Percentiles rank a stretch among this genome's conserved stretches.
Evolutionary conservation across 352 stramenopile genomes (phyloP).

Genomic region (Pythium rishiriense): DNA sequence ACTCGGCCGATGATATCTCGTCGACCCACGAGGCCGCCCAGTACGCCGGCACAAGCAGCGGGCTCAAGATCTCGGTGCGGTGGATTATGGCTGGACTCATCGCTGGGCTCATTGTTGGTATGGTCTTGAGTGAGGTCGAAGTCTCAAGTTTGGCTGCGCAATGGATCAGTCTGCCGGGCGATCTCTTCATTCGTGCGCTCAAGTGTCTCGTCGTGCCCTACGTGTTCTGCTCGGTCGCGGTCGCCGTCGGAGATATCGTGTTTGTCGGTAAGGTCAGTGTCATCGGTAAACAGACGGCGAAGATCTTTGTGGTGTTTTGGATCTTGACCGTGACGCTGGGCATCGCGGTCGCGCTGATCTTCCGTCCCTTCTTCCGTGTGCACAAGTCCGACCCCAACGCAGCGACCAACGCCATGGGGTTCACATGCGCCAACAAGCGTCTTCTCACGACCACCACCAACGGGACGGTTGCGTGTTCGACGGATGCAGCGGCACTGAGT

Average conservation of each 20-base stretch:
- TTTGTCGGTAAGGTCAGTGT: slow-evolving; percentile 68
- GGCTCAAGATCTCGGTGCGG: slow-evolving; percentile 42
- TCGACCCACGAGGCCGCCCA: slow-evolving; percentile 6
- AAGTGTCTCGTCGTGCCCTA: slow-evolving; percentile 73
- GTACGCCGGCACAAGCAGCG: slow-evolving; percentile 43
- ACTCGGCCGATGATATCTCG: not conserved
- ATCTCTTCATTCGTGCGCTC: slow-evolving; percentile 71
- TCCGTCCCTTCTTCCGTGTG: slow-evolving; percentile 47
- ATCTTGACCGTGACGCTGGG: slow-evolving; percentile 43
- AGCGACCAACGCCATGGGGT: slow-evolving; percentile 34
- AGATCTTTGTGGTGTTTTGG: slow-evolving; percentile 58
- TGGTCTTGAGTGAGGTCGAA: slow-evolving; percentile 42
- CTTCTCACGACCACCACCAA: slow-evolving; percentile 24
- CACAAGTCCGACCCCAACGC: slow-evolving; percentile 13
- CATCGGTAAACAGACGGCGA: slow-evolving; percentile 57
- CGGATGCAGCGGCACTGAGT: not conserved
- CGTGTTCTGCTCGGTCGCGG: slow-evolving; percentile 75
- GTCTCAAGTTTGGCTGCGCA: slow-evolving; percentile 37
- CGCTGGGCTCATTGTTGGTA: slow-evolving; percentile 44
- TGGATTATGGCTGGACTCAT: slow-evolving; percentile 51
- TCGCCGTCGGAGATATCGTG: slow-evolving; percentile 70
- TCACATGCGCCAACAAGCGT: slow-evolving; percentile 46
- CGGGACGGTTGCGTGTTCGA: slow-evolving; percentile 22
- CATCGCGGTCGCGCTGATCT: slow-evolving; percentile 49
- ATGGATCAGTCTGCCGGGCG: slow-evolving; percentile 61